Percentiles rank a stretch among this genome's conserved stretches.
These are phyloP conservation scores for Xylariaceae sp. DNA, from an alignment of 2,329 filamentous ascomycete genomes.

Conservation along the genomic window DNA sequence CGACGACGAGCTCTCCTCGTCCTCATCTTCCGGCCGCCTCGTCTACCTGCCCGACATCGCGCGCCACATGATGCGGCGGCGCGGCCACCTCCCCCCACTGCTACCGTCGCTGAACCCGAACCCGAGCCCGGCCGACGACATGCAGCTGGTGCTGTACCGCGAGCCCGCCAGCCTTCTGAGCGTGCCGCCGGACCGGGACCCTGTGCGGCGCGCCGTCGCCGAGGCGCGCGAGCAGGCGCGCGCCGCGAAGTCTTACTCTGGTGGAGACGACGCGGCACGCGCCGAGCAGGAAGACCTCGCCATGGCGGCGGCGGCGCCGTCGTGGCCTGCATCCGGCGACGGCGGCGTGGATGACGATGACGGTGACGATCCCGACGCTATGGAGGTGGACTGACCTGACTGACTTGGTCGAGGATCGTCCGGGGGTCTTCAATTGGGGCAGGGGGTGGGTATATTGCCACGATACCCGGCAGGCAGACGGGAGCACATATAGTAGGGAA, in stretches of 20 bases:
- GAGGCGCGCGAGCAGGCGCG: constrained; percentile 66
- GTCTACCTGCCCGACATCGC: constrained; percentile 82
- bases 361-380: constrained; percentile 52
- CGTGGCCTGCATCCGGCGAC: too few relatives aligned
- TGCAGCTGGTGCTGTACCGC: constrained; percentile 77
- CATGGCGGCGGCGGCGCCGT: neutral
- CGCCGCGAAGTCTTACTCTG: too few relatives aligned
- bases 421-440: too few relatives aligned
- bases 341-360: too few relatives aligned
- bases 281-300: neutral
- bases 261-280: too few relatives aligned
- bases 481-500: too few relatives aligned
- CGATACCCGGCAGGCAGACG: too few relatives aligned
- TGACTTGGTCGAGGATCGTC: too few relatives aligned
- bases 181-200: constrained; percentile 66
- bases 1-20: constrained; percentile 34
- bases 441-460: too few relatives aligned
- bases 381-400: constrained; percentile 57
- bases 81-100: too few relatives aligned
- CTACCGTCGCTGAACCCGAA: too few relatives aligned
- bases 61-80: constrained; percentile 72
- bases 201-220: constrained; percentile 74
- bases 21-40: constrained; percentile 48
- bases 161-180: constrained; percentile 65
- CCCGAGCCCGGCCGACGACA: too few relatives aligned